Evolutionary conservation across 441 rosid species (phyloP).

Genomic region (Eruca vesicaria): DNA sequence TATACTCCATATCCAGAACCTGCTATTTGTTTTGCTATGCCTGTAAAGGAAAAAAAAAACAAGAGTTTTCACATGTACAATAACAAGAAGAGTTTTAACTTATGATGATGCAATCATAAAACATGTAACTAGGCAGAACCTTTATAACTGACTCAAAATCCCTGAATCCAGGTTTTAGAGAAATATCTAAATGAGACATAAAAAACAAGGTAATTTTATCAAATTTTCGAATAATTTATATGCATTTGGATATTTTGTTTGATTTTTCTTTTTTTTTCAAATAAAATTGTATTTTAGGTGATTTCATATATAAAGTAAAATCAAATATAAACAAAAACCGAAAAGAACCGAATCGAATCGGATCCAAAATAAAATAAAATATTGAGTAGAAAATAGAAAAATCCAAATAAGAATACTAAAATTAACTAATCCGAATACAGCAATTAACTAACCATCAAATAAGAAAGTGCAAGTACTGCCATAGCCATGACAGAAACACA

Average conservation of each 20-base stretch:
- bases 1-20: conserved; percentile 69
- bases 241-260: no score
- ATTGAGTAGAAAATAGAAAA: not conserved
- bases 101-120: conserved; percentile 9
- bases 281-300: no score
- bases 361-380: no score
- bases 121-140: not conserved
- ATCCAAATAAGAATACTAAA: no score
- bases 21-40: conserved; percentile 77
- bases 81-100: not conserved
- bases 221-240: no score
- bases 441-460: conserved; percentile 72
- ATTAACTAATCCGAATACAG: not conserved
- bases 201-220: not conserved
- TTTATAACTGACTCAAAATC: not conserved
- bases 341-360: no score
- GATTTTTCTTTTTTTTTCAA: no score
- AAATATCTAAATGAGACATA: not conserved
- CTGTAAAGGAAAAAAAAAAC: conserved; percentile 39
- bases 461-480: conserved; percentile 98
- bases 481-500: conserved; percentile 88
- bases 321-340: no score
- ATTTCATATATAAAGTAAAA: no score
- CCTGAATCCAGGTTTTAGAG: not conserved
- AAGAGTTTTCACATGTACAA: not conserved